phyloP scores from a whole-genome alignment of 495 filamentous ascomycete species.

The Podospora pseudocomata region DNA sequence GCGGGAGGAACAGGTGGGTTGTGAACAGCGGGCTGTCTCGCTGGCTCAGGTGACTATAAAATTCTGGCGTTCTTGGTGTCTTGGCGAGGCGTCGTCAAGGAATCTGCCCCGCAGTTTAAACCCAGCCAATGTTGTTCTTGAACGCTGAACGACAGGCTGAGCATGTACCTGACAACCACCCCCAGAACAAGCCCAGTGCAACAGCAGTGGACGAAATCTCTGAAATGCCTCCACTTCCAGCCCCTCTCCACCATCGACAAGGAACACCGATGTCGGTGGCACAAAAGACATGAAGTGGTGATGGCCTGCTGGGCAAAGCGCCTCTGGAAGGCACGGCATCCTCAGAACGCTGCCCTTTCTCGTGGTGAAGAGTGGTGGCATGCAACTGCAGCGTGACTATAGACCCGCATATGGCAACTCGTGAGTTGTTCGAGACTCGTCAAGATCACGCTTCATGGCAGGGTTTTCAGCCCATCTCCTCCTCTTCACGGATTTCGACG shows the following conservation, averaged over 20 bases:
- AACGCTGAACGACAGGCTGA: background rate
- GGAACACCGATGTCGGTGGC: slow-evolving; percentile 28
- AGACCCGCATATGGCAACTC: background rate
- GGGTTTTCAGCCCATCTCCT: slow-evolving; percentile 6
- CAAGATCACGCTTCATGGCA: slow-evolving; percentile 6
- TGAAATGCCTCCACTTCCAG: slow-evolving; percentile 17
- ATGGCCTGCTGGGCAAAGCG: slow-evolving; percentile 1
- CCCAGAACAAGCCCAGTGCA: background rate
- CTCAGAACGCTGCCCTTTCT: background rate
- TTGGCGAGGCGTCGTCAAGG: slow-evolving; percentile 25
- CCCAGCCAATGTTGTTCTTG: background rate
- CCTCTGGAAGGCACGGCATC: background rate
- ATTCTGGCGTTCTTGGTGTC: slow-evolving; percentile 18
- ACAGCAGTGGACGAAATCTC: slow-evolving; percentile 19
- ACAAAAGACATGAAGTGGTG: background rate
- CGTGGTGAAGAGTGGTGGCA: background rate
- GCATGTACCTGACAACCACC: background rate
- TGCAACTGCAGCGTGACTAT: background rate
- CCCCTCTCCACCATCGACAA: slow-evolving; percentile 26
- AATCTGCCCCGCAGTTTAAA: slow-evolving; percentile 2
- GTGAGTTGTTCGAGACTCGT: background rate
- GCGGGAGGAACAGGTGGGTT: background rate
- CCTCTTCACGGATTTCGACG: background rate
- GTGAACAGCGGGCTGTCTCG: slow-evolving; percentile 14
- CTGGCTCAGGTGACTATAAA: slow-evolving; percentile 32